Evolutionary conservation across 352 stramenopile species (phyloP), one percentile per base, ranked within the genome.

Genomic region (Phytophthora idaei): DNA sequence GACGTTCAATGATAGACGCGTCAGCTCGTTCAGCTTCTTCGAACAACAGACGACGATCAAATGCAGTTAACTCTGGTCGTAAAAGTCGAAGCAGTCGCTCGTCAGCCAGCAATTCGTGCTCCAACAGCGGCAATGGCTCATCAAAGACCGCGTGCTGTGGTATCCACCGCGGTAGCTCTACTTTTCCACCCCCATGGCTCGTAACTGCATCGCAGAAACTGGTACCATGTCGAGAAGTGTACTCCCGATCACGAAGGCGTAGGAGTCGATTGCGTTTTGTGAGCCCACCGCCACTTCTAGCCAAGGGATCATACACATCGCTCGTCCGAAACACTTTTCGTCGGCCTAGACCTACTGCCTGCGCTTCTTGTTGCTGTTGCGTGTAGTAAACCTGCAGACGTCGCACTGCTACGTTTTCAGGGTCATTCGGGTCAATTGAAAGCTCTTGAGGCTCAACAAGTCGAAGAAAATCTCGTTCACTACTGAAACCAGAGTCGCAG

Each of bases 381-480:
- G 45, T 61, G 34, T 62, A 74, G 12, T 64, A 64, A 28, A 64
- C 54, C 28, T 80, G 78, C 2, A 90, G 56, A 1, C 78, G 77
- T 59, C 84, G 58, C 4, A 90, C 69, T 1, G 71, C 45, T 5
- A 76, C 66, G 57, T 95, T 90, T 5, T 87, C 78, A 3, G 88
- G 88, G 55, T 95, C 83, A 46, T 94, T 94, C 21, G 81, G 79
- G 61, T 97, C 89, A 6, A 97, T 50, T 2, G 29, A 14, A 2
- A 64, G 37, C n/a, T 76, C 41, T 27, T 81, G 64, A 0, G 74
- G 64, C 1, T 69, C 61, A 28, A 91, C 61, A 48, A 83, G 74
- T 8, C 80, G 72, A 41, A 93, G 72, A 41, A 91, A 93, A 54
- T 90, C 82, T 46, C 61, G 70, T 27, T 92, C 83, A 56, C 83